Conservation (phyloP, 495 filamentous ascomycete genomes). For the Penicillium tannophilum region DNA sequence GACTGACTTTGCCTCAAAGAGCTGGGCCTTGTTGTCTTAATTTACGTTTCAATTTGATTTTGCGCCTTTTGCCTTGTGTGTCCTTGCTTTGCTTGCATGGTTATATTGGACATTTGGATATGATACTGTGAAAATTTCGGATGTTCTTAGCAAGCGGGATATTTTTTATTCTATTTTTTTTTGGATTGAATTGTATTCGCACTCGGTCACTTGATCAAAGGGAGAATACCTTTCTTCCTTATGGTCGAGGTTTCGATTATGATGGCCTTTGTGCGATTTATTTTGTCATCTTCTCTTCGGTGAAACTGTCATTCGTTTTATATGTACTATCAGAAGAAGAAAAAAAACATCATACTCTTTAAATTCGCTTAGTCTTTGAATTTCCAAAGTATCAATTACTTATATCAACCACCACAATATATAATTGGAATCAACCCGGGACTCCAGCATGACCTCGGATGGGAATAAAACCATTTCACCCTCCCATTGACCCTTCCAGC, state of each 20-base stretch:
- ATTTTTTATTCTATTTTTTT: neutral
- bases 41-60: neutral
- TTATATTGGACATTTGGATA: neutral
- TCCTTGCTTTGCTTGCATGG: neutral
- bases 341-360: neutral
- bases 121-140: neutral
- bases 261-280: neutral
- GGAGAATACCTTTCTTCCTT: neutral
- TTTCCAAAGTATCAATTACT: neutral
- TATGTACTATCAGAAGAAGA: neutral
- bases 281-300: neutral
- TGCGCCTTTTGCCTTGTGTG: constrained; percentile 1
- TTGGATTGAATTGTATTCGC: neutral
- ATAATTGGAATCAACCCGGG: too few relatives aligned
- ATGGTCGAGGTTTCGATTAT: neutral
- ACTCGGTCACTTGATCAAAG: neutral
- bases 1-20: too few relatives aligned
- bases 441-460: too few relatives aligned
- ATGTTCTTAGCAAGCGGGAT: neutral
- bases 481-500: too few relatives aligned
- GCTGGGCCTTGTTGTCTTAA: neutral
- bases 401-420: too few relatives aligned
- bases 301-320: neutral
- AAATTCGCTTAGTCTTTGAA: neutral
- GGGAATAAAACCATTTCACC: too few relatives aligned